These are phyloP conservation scores for Daldinia loculata DNA, from an alignment of 495 filamentous ascomycete species.

Conservation along the genomic window DNA sequence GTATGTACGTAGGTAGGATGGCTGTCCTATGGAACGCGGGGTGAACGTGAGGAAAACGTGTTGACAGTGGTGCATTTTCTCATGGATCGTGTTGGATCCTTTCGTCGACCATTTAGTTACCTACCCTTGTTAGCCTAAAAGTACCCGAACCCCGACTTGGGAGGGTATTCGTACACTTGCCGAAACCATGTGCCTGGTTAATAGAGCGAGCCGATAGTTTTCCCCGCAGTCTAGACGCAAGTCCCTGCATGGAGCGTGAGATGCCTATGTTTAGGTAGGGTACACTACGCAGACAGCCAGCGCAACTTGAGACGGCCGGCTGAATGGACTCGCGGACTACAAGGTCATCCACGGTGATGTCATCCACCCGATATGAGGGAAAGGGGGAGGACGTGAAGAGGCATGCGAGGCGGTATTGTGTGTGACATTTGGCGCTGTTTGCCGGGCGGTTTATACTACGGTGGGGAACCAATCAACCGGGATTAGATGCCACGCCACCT, in stretches of 20 bases:
- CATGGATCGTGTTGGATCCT: neutral
- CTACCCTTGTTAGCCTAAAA: constrained; percentile 3
- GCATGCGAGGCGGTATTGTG: neutral
- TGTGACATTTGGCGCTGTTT: neutral
- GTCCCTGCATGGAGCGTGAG: neutral
- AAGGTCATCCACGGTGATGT: constrained; percentile 17
- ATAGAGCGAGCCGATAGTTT: constrained; percentile 37
- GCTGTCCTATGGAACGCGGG: neutral
- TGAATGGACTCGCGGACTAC: constrained; percentile 10
- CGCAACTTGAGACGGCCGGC: constrained; percentile 8
- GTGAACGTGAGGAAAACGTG: neutral
- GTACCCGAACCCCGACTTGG: constrained; percentile 22
- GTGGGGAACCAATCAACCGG: constrained; percentile 15
- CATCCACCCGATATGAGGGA: constrained; percentile 6
- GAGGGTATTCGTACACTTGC: constrained; percentile 31
- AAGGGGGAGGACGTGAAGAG: neutral
- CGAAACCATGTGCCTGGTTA: constrained; percentile 27
- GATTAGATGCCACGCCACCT: neutral
- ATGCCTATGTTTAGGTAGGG: constrained; percentile 5
- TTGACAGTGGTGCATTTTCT: constrained; percentile 3
- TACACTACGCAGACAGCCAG: neutral
- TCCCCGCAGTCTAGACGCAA: constrained; percentile 36
- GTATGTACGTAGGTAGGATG: neutral
- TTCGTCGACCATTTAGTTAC: constrained; percentile 14
- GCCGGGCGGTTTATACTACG: neutral